Conservation (phyloP, 768 basidiomycete genomes). For the Leccinum barrowsii region DNA sequence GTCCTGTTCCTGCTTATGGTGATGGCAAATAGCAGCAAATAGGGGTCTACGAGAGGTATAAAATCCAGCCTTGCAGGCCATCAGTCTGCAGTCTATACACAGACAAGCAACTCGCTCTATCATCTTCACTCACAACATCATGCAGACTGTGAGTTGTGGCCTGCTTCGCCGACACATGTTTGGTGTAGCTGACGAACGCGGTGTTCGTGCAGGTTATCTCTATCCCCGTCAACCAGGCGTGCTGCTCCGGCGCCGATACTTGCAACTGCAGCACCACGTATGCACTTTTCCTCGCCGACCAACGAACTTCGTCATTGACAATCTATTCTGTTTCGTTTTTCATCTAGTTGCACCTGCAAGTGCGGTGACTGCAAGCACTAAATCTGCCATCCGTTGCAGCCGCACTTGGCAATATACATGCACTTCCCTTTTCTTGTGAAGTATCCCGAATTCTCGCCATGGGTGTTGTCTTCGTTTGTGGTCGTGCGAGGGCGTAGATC, state of each 20-base stretch:
- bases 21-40: background rate
- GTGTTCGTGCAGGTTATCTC: conserved; percentile 1
- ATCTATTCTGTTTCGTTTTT: background rate
- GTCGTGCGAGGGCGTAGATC: background rate
- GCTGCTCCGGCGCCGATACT: conserved; percentile 7
- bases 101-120: background rate
- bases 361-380: conserved; percentile 21
- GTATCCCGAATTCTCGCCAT: background rate
- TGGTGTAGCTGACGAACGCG: background rate
- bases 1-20: background rate
- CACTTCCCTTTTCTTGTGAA: background rate
- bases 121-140: background rate
- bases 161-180: background rate
- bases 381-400: background rate
- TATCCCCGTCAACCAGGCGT: conserved; percentile 15
- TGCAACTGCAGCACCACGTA: conserved; percentile 18
- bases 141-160: conserved; percentile 15
- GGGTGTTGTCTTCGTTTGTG: background rate
- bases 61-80: background rate
- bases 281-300: background rate
- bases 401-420: background rate
- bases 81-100: background rate
- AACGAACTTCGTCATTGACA: background rate
- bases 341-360: conserved; percentile 12
- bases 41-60: conserved; percentile 1